A percentile compares a stretch with the other conserved stretches of the same genome.
These are phyloP conservation scores for Talaromyces piceae DNA, from an alignment of 2,329 filamentous ascomycete genomes.

Conservation along the genomic window DNA sequence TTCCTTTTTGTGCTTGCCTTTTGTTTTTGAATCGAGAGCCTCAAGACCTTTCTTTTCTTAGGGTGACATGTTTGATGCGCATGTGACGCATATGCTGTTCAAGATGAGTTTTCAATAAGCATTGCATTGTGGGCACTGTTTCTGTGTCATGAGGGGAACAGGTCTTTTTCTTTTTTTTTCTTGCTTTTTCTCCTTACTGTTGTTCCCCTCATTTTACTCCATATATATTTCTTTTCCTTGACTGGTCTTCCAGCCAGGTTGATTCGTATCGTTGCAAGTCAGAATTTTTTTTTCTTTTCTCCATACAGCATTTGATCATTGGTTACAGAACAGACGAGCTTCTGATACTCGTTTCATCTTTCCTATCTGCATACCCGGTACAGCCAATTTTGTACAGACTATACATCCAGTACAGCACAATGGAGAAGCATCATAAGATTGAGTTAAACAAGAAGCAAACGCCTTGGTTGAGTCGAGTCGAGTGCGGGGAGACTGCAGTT, in stretches of 20 bases:
- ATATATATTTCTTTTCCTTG: not conserved
- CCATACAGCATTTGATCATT: conserved; percentile 4
- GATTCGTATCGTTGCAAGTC: not conserved
- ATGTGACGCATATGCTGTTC: not conserved
- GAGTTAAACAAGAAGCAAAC: no score
- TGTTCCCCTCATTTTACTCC: no score
- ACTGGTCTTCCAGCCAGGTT: not conserved
- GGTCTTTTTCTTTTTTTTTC: not conserved
- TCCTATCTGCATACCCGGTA: conserved; percentile 8
- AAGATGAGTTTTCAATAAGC: not conserved
- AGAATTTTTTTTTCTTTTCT: not conserved
- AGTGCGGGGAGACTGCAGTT: no score
- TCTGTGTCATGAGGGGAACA: not conserved
- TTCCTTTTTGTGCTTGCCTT: not conserved
- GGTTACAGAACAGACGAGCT: conserved; percentile 10
- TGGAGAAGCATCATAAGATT: not conserved
- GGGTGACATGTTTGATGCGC: not conserved
- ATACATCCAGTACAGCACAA: not conserved
- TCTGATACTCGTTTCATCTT: conserved; percentile 12
- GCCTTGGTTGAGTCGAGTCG: no score
- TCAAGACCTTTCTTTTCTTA: not conserved
- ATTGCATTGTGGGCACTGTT: not conserved
- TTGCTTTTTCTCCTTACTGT: not conserved
- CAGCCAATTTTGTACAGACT: not conserved
- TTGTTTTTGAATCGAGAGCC: not conserved